A percentile compares a stretch with the other conserved stretches of the same genome.
Conservation (phyloP, 2,329 filamentous ascomycete species). For the Colletotrichum ledebouriae region DNA sequence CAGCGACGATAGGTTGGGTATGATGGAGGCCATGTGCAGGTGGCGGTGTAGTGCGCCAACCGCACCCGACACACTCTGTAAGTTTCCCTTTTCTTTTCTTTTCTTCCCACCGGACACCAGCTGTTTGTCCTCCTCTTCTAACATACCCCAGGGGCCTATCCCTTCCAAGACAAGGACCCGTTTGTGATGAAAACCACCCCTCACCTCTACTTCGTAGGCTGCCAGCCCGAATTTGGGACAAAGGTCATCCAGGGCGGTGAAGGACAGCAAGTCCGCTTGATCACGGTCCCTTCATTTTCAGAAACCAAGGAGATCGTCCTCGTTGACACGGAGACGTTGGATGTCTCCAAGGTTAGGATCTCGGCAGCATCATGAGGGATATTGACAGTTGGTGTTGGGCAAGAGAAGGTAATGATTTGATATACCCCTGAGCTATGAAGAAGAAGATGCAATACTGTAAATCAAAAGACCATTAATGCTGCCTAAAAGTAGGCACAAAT, state of each 20-base stretch:
- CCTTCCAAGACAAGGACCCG: constrained; percentile 93
- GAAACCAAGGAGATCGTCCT: constrained; percentile 84
- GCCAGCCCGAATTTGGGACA: constrained; percentile 83
- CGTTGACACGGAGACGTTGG: constrained; percentile 87
- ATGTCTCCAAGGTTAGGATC: constrained; percentile 78
- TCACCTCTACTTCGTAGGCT: constrained; percentile 91
- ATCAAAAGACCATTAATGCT: constrained; percentile 8
- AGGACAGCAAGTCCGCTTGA: constrained; percentile 79
- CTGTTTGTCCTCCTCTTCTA: constrained; percentile 20
- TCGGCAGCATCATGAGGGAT: constrained; percentile 41
- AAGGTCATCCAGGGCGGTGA: constrained; percentile 75
- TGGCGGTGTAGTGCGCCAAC: constrained; percentile 95
- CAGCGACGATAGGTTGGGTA: constrained; percentile 80
- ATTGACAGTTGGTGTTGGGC: constrained; percentile 10
- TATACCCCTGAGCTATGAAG: constrained; percentile 40
- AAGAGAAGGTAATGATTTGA: constrained; percentile 35
- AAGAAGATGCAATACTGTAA: not conserved
- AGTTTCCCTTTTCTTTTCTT: constrained; percentile 54
- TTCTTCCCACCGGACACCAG: not conserved
- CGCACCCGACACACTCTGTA: constrained; percentile 94
- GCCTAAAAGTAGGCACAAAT: not conserved
- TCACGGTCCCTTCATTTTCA: constrained; percentile 87
- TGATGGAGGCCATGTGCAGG: constrained; percentile 95
- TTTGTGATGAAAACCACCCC: constrained; percentile 89
- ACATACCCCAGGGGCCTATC: constrained; percentile 82